Base-by-base conservation (phyloP, 352 stramenopile species). In the Globisporangium paddicum region DNA sequence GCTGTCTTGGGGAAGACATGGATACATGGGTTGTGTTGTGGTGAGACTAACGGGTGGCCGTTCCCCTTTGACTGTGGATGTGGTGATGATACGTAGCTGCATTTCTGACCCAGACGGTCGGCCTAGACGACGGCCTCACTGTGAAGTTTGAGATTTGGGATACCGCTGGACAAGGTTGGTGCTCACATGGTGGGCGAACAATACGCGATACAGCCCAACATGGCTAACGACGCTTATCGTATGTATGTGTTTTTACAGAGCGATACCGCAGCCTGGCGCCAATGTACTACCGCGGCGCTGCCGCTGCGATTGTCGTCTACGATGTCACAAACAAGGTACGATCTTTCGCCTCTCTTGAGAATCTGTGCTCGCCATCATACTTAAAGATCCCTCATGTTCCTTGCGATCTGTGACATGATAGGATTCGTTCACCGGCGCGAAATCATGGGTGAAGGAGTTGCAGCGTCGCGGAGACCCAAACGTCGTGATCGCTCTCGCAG, bases 61-160 rank as follows among this genome's bases (percentile, higher is more conserved):
- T 18, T 53, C 3, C 13, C 5, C 3, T 42, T 10, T 16, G 7
- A 56, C 21, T 42, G 19, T 21, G 23, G 19, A 4, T 38, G 32
- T 44, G 32, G 41, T 26, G 28, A 18, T 7, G 14, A 46, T 19
- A 19, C 73, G 5, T 63, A 93, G 86, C 86, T 64, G 97, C 97
- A 38, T 99, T 99, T 71, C 77, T 99, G 59, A 99, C 97, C 58
- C 97, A 99, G 73, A 99, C 97, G 6, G 96, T 99, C 34, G 89
- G 93, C 63, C 72, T 99, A 13, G 96, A 99, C 68, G 96, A 99
- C 65, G 90, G 95, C 11, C 62, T 93, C 58, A 99, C 97, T 7
- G 96, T 99, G 55, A 99, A 99, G 80, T 99, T 99, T 74, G 97
- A 99, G 82, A 99, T 99, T 64, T 99, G 97, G 97, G 97, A 99